Percentiles rank a stretch among this genome's conserved stretches.
phyloP scores from a whole-genome alignment of 2,329 filamentous ascomycete species.

The Fusarium keratoplasticum region DNA sequence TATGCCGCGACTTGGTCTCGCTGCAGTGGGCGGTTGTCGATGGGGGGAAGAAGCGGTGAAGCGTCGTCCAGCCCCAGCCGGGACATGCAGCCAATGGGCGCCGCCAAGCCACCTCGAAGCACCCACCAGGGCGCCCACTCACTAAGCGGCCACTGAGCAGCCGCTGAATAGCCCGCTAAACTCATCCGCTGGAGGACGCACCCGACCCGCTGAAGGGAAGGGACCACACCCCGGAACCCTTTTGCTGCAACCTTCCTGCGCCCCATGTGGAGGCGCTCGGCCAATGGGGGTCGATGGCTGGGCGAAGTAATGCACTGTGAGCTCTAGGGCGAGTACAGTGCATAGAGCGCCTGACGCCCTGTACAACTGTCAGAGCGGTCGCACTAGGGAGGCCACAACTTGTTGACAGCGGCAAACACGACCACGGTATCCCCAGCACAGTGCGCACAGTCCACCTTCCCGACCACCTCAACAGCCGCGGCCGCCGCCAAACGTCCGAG shows the following conservation, averaged over 20 bases:
- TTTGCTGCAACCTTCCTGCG: slow-evolving; percentile 39
- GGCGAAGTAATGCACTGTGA: slow-evolving; percentile 9
- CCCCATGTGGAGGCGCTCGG: slow-evolving; percentile 30
- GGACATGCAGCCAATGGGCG: slow-evolving; percentile 51
- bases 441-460: slow-evolving; percentile 11
- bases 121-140: slow-evolving; percentile 36
- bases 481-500: slow-evolving; percentile 30
- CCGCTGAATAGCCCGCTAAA: slow-evolving; percentile 14
- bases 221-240: slow-evolving; percentile 31
- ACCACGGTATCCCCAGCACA: background rate
- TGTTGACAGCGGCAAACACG: slow-evolving; percentile 22
- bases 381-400: background rate
- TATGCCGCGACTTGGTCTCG: slow-evolving; percentile 27
- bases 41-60: slow-evolving; percentile 55
- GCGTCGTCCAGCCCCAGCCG: slow-evolving; percentile 49
- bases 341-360: background rate
- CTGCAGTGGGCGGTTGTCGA: slow-evolving; percentile 45
- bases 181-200: slow-evolving; percentile 41
- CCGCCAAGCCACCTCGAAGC: slow-evolving; percentile 44
- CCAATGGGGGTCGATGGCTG: slow-evolving; percentile 33
- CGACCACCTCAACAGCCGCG: slow-evolving; percentile 31
- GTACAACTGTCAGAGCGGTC: slow-evolving; percentile 6
- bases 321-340: background rate
- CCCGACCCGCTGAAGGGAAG: slow-evolving; percentile 28
- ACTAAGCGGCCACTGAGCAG: slow-evolving; percentile 39